Evolutionary conservation across 768 basidiomycete genomes (phyloP).

Genomic region (Clitopilus passeckerianus): DNA sequence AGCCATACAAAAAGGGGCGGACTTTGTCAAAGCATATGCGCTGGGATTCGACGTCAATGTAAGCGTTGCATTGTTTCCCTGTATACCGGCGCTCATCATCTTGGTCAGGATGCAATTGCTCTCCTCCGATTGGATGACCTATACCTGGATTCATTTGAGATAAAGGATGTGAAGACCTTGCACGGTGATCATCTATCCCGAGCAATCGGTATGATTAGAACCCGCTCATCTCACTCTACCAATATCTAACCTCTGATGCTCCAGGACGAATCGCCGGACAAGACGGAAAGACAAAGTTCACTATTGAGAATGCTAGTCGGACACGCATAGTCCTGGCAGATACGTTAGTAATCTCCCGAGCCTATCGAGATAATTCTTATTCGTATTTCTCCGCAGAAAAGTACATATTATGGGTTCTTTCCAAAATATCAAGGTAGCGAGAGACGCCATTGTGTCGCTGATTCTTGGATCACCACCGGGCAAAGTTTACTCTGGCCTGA

Average conservation of each 20-base stretch:
- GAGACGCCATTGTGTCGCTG: conserved; percentile 92
- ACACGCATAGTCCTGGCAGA: conserved; percentile 99
- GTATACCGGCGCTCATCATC: neutral
- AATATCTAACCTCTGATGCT: conserved; percentile 6
- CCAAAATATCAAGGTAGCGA: conserved; percentile 96
- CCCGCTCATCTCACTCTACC: neutral
- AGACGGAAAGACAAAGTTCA: conserved; percentile 98
- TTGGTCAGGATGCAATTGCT: conserved; percentile 83
- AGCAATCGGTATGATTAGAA: conserved; percentile 68
- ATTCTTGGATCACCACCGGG: conserved; percentile 96
- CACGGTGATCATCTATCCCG: conserved; percentile 98
- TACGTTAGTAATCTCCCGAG: conserved; percentile 56
- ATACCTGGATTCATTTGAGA: conserved; percentile 97
- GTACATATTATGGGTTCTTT: conserved; percentile 99
- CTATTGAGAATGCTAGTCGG: conserved; percentile 94
- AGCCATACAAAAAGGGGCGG: conserved; percentile 92
- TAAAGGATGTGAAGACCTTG: conserved; percentile 97
- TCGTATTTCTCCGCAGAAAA: conserved; percentile 53
- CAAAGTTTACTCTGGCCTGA: conserved; percentile 85
- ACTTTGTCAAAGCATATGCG: conserved; percentile 93
- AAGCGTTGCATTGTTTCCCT: conserved; percentile 6
- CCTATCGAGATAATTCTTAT: conserved; percentile 4
- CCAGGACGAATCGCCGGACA: conserved; percentile 96
- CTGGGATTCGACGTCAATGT: conserved; percentile 96
- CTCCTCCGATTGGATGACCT: conserved; percentile 93